Base-by-base conservation (phyloP, 177 flowering plant genomes). In the Vitis hybrid region DNA sequence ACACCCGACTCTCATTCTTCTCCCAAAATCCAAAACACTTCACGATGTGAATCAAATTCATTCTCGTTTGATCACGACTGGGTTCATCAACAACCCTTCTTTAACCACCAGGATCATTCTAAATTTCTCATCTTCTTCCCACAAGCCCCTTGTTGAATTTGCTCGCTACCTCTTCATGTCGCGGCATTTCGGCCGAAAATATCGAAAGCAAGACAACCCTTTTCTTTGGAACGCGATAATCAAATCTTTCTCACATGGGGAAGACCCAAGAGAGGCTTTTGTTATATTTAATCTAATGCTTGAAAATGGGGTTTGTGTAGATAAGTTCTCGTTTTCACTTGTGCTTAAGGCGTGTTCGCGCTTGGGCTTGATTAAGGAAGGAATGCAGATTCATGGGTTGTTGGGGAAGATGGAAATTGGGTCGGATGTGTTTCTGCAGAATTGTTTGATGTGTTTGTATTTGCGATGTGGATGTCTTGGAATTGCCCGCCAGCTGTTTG, bases 161-260 rank as follows among this genome's bases (percentile, higher is more conserved):
- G 86, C 90, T 56, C 87, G 88, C 28, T 68, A 68, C 71, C 52
- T 88, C 59, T 87, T 88, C 77, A 72, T 87, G 24, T 75, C 78
- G 4, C 77, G 67, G 12, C 76, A 73, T 3, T 73, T 71, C 14
- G 47, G 58, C 33, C 17, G 55, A 1, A 50, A 47, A 13, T n/a
- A 15, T 7, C 64, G 56, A 8, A 58, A 71, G 6, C 51, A 72
- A 12, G 65, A 31, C 1, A 82, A 87, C 71, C 89, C 89, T 10
- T 85, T 86, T 73, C 80, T 89, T 2, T 90, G 92, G 92, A 90
- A 90, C 49, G 84, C 83, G 44, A 66, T 91, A 13, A 83, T 89
- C 55, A 89, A 84, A 69, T 77, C 90, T 1, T 84, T 76, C 71
- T 85, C 94, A 49, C 89, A 85, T 66, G 89, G 90, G 2, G 9